Percentiles rank a stretch among this genome's conserved stretches.
Evolutionary conservation across 352 stramenopile genomes (phyloP).

Genomic region (Globisporangium recalcitrans): DNA sequence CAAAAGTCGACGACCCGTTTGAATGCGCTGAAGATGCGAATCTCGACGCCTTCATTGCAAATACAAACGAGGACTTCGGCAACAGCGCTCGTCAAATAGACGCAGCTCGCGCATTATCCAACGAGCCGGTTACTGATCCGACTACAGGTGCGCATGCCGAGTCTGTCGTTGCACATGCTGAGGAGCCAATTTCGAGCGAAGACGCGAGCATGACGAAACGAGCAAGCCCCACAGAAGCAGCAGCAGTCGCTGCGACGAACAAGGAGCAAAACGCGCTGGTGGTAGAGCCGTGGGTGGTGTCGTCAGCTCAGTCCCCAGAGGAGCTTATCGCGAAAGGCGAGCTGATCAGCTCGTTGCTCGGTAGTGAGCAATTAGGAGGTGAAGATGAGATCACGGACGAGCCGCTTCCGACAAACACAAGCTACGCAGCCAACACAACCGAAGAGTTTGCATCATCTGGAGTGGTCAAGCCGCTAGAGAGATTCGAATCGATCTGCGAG

Average conservation of each 20-base stretch:
- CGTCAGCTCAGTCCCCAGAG: slow-evolving; percentile 17
- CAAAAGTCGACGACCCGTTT: background rate
- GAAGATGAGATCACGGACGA: background rate
- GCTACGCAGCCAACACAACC: background rate
- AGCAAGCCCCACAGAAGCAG: background rate
- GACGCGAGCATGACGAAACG: background rate
- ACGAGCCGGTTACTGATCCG: too few relatives aligned
- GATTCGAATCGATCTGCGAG: slow-evolving; percentile 25
- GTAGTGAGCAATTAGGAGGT: background rate
- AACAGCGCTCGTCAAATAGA: background rate
- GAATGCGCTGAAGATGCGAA: slow-evolving; percentile 8
- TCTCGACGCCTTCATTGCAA: slow-evolving; percentile 16
- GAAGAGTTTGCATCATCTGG: slow-evolving; percentile 14
- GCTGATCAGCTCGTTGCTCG: slow-evolving; percentile 24
- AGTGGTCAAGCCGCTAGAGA: background rate
- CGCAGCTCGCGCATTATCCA: background rate
- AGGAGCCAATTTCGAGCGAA: background rate
- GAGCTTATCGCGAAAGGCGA: slow-evolving; percentile 23
- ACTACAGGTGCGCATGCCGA: background rate
- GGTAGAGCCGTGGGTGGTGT: slow-evolving; percentile 15
- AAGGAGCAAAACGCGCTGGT: slow-evolving; percentile 4
- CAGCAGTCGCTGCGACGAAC: background rate
- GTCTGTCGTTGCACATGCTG: background rate
- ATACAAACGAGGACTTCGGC: background rate
- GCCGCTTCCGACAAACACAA: slow-evolving; percentile 1